Evolutionary conservation across 306 rosid genomes (phyloP).

Genomic region (Corylus avellana): DNA sequence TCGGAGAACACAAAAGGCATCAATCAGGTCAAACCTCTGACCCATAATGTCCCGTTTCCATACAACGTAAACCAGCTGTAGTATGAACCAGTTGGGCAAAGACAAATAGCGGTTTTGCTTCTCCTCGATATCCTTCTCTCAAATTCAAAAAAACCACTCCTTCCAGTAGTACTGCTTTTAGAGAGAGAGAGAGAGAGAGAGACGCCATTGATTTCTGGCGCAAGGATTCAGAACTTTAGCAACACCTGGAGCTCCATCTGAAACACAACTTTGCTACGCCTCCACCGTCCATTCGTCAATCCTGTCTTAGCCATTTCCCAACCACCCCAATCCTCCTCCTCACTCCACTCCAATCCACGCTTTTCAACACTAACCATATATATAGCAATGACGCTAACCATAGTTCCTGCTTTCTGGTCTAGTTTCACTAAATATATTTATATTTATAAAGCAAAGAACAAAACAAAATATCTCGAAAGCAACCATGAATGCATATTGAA

Average conservation of each 20-base stretch:
- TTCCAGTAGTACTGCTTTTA: not conserved
- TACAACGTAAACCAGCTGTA: not conserved
- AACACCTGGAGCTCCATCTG: constrained; percentile 53
- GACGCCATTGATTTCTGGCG: constrained; percentile 62
- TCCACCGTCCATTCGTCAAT: constrained; percentile 66
- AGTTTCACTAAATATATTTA: not conserved
- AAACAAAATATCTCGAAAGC: not conserved
- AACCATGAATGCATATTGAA: constrained; percentile 10
- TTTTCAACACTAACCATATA: constrained; percentile 38
- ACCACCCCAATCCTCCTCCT: constrained; percentile 43
- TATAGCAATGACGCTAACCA: constrained; percentile 17
- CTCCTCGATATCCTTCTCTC: constrained; percentile 15
- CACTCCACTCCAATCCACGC: constrained; percentile 37
- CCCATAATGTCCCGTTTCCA: not conserved
- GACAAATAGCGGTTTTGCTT: constrained; percentile 24
- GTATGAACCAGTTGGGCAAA: constrained; percentile 8
- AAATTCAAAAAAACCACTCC: constrained; percentile 26
- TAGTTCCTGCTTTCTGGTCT: constrained; percentile 9
- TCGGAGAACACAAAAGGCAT: not conserved
- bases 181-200: not conserved
- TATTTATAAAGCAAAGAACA: not conserved
- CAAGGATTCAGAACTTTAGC: constrained; percentile 68
- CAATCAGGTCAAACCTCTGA: constrained; percentile 2
- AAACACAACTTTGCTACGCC: constrained; percentile 33
- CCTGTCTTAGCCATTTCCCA: constrained; percentile 48